These are phyloP conservation scores for Asterella californica DNA, from an alignment of 225 moss, liverwort and hornwort genomes.

Conservation along the genomic window DNA sequence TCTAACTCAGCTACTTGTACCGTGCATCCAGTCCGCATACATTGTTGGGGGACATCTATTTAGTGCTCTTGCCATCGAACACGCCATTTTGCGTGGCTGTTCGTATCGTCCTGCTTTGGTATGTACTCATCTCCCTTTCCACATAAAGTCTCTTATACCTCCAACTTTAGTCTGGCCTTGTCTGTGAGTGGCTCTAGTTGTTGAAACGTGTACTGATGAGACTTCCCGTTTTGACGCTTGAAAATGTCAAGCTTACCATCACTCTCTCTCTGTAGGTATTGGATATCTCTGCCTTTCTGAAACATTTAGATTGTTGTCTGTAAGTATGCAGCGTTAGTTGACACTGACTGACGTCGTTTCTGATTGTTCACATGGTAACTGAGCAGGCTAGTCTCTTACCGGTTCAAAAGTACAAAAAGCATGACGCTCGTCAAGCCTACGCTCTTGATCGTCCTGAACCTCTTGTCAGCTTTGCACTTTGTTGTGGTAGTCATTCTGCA, in stretches of 20 bases:
- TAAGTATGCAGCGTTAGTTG: too few species aligned
- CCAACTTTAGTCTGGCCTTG: background rate
- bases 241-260: too few species aligned
- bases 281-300: too few species aligned
- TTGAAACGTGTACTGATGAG: background rate
- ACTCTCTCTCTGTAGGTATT: too few species aligned
- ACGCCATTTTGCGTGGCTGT: constrained; percentile 71
- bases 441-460: constrained; percentile 80
- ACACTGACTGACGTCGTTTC: background rate
- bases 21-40: constrained; percentile 65
- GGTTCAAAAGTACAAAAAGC: constrained; percentile 65
- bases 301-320: too few species aligned
- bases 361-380: background rate
- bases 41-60: constrained; percentile 67
- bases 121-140: constrained; percentile 1
- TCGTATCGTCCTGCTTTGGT: constrained; percentile 89
- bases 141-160: background rate
- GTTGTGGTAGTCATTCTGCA: constrained; percentile 79
- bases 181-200: too few species aligned
- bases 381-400: constrained; percentile 82
- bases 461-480: constrained; percentile 90
- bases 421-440: constrained; percentile 54
- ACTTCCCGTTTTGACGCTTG: background rate
- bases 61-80: constrained; percentile 81
- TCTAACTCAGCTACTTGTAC: background rate